Base-by-base conservation (phyloP, 1,139 yeast genomes). In the Candida sp. region DNA sequence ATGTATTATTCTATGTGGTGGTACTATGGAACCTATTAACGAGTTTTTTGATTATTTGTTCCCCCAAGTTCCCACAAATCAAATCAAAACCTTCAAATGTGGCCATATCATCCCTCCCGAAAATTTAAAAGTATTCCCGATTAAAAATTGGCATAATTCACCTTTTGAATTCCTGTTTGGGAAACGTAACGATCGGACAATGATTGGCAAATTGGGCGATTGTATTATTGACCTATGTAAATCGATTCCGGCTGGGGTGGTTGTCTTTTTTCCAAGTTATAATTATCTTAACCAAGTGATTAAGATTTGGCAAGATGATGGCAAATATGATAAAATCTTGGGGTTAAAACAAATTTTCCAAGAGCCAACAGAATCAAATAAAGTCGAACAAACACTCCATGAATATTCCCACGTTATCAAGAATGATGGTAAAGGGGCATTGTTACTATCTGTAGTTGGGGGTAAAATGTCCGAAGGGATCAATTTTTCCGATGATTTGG, bases 381-480 rank as follows among this genome's bases (percentile, higher is more conserved):
- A 68, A 4, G 77, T 77, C 1, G 81, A 75, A 1, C 58, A 63
- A 27, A 66, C 79, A 0, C 63, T 91, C 15, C 49, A 60, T 0
- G 75, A 73, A 2, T 93, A 85, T 54, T 63, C 83, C 1, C 54
- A 63, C 1, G 52, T 63, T 1, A 69, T 64, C 9, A 53, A 50
- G n/a, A 37, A 37, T 2, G 46, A 51, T 1, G 39, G 44, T 2
- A 44, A 57, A 5, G 95, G 95, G 0, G 93, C 95, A 0, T 55
- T 87, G 1, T 63, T 93, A 5, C 71, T 91, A 27, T 83, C 97
- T 0, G 96, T 93, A 0, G 96, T 93, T 12, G 97, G 97, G 1
- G 99, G 98, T 0, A 86, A 86, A 56, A 73, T 93, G 70, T 88
- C 97, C 0, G 99, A 91, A 61, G 99, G 99, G 5, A 93, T 91